Conservation (phyloP, 345 rosid species). For the Melastoma malabathricum region DNA sequence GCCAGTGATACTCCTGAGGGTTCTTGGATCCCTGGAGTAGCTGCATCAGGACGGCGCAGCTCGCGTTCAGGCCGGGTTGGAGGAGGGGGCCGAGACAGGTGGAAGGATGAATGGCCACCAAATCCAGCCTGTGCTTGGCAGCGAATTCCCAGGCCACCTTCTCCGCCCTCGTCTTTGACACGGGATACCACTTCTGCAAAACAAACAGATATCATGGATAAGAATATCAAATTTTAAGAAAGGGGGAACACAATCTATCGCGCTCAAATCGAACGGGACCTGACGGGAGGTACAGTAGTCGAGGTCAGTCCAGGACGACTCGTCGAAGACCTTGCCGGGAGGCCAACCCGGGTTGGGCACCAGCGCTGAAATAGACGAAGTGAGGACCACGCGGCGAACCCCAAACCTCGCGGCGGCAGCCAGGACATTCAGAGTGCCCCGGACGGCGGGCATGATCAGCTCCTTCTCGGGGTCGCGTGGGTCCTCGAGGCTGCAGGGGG, state of each 20-base stretch:
- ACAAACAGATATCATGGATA: not conserved
- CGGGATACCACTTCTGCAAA: slow-evolving; percentile 66
- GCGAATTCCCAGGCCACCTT: slow-evolving; percentile 65
- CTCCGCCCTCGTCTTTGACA: slow-evolving; percentile 77
- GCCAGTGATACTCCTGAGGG: slow-evolving; percentile 64
- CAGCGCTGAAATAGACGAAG: slow-evolving; percentile 67
- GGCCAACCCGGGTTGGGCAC: slow-evolving; percentile 73
- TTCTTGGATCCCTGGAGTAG: slow-evolving; percentile 53
- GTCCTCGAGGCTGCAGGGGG: slow-evolving; percentile 66
- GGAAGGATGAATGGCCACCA: slow-evolving; percentile 61
- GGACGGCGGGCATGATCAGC: slow-evolving; percentile 59
- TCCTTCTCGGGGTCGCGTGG: slow-evolving; percentile 52
- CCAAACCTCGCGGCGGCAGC: slow-evolving; percentile 39
- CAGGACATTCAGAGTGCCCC: slow-evolving; percentile 62
- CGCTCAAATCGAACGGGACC: slow-evolving; percentile 19
- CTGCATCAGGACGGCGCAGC: slow-evolving; percentile 53
- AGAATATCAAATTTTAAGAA: not conserved
- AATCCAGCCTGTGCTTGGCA: slow-evolving; percentile 43
- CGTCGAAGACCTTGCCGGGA: slow-evolving; percentile 29
- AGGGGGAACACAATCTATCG: too few relatives aligned
- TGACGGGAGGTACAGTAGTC: slow-evolving; percentile 50
- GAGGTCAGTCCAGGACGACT: slow-evolving; percentile 74
- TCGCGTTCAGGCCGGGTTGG: slow-evolving; percentile 66
- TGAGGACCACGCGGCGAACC: slow-evolving; percentile 65
- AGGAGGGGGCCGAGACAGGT: slow-evolving; percentile 64